Evolutionary conservation across 768 basidiomycete genomes (phyloP), one percentile per base, ranked within the genome.

Genomic region (Suillus sp.): DNA sequence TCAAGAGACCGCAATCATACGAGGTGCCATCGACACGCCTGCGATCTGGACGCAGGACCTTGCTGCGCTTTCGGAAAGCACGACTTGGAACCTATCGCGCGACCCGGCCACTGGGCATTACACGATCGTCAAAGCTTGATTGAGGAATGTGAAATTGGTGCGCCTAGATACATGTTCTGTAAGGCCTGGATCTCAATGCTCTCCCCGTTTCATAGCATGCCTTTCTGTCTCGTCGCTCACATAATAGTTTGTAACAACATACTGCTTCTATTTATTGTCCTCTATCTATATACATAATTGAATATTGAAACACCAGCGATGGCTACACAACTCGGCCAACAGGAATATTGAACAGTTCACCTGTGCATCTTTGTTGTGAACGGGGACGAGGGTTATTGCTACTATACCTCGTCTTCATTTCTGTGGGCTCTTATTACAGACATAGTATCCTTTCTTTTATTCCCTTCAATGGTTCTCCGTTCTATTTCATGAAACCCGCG

Each of bases 1-100:
- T 60, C 30, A 60, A 37, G 53, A 60, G 27, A n/a, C 30, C 3
- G 18, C 50, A 22, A 57, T 60, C 20, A 9, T 57, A 56, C 22
- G 35, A 37, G 53, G 6, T 8, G 30, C 53, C 13, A 60, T 60
- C 59, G 32, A 57, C 6, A 58, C 30, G 4, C 22, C 16, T 14
- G 5, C 2, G 59, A 16, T 60, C 53, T 60, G 53, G 59, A n/a
- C 55, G 30, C n/a, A 22, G 1, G 20, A 57, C 20, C 50, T 60
- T 10, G 11, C 25, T 5, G 51, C 2, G 11, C 59, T 58, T 20
- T 1, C 14, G 0, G 22, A 58, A 18, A 30, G 3, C 59, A 60
- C 59, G 22, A 60, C 59, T 25, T 60, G 59, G 59, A 60, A 4
- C 30, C 53, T 60, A 11, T 1, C 13, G 6, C 32, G 53, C 2